Conservation (phyloP, 768 basidiomycete species). For the Termitomyces sp. region DNA sequence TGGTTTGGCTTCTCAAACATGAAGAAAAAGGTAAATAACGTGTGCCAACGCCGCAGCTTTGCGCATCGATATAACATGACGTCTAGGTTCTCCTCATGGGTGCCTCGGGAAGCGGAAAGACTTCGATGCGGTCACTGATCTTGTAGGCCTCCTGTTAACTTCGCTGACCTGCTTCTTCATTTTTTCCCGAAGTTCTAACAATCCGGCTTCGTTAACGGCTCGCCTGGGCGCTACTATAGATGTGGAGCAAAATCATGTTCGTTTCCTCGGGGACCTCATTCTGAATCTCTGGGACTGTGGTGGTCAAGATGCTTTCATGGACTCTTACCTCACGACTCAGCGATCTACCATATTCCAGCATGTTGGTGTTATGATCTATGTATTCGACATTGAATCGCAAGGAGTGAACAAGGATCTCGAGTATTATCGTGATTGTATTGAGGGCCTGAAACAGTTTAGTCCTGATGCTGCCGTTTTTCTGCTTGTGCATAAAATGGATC, state of each 20-base stretch:
- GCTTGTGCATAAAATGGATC: constrained; percentile 97
- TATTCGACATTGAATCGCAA: constrained; percentile 89
- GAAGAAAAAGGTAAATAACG: constrained; percentile 55
- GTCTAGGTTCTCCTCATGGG: constrained; percentile 95
- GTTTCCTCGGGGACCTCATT: constrained; percentile 93
- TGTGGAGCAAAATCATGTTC: constrained; percentile 95
- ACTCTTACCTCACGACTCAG: constrained; percentile 89
- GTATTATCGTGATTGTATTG: constrained; percentile 90
- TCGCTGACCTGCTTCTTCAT: not conserved
- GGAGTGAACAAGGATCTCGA: constrained; percentile 83
- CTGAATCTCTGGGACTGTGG: constrained; percentile 99
- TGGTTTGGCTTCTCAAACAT: constrained; percentile 22
- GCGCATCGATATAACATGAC: constrained; percentile 16
- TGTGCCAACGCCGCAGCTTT: constrained; percentile 6
- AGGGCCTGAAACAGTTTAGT: constrained; percentile 72
- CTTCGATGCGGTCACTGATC: constrained; percentile 98
- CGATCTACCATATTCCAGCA: constrained; percentile 94
- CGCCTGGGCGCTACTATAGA: constrained; percentile 96
- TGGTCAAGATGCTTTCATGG: constrained; percentile 97
- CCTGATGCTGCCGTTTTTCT: constrained; percentile 85
- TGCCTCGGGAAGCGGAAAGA: constrained; percentile 90
- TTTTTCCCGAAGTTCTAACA: constrained; percentile 68
- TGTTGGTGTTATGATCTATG: constrained; percentile 97
- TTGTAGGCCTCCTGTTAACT: constrained; percentile 58
- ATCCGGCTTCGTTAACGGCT: constrained; percentile 86